Conservation (phyloP, 1,284 basidiomycete species). For the Moesziomyces sp. region DNA sequence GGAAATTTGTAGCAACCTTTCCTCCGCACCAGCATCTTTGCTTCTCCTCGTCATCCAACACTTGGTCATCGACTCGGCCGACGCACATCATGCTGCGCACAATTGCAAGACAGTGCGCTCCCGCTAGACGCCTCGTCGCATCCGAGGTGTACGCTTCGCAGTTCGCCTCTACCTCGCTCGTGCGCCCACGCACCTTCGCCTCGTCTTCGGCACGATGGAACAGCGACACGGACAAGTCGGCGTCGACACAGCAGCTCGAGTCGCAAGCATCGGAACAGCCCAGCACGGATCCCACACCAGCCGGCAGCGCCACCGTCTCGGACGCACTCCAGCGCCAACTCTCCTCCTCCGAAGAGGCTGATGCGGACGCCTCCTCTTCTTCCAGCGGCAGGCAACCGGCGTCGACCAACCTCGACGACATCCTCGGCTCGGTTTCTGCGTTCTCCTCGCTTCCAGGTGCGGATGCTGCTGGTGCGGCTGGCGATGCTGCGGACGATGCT, state of each 20-base stretch:
- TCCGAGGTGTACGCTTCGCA: constrained; percentile 8
- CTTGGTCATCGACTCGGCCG: not conserved
- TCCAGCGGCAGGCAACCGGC: constrained; percentile 19
- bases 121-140: constrained; percentile 10
- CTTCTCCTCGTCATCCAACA: not conserved
- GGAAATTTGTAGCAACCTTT: not conserved
- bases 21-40: no score
- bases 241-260: constrained; percentile 30
- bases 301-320: constrained; percentile 35
- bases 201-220: constrained; percentile 10
- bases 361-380: not conserved
- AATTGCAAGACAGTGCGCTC: constrained; percentile 7
- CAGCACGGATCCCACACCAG: constrained; percentile 20
- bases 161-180: constrained; percentile 5
- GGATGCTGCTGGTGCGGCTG: not conserved
- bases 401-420: constrained; percentile 38
- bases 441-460: constrained; percentile 24
- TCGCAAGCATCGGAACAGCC: constrained; percentile 26
- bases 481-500: not conserved
- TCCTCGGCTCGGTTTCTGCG: constrained; percentile 39
- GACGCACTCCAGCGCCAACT: constrained; percentile 28
- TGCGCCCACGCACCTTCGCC: constrained; percentile 12
- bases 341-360: constrained; percentile 7
- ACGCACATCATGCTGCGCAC: constrained; percentile 19
- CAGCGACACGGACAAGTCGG: constrained; percentile 23